Percentiles rank a stretch among this genome's conserved stretches.
Evolutionary conservation across 2,329 filamentous ascomycete genomes (phyloP).

Genomic region (Arthrinium puccinioides): DNA sequence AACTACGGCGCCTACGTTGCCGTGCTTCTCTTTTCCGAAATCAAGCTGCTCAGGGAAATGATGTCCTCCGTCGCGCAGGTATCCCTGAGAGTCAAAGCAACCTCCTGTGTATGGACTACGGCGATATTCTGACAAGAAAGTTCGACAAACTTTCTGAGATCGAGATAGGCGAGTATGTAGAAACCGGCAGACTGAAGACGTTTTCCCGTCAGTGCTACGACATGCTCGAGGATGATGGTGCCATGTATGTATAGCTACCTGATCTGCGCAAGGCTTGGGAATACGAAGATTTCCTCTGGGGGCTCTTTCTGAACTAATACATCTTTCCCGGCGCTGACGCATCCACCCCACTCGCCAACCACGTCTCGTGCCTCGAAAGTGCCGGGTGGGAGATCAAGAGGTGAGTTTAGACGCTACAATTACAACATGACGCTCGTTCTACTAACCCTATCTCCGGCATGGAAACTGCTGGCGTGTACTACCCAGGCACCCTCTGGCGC

Average conservation of each 20-base stretch:
- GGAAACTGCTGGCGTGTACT: conserved; percentile 90
- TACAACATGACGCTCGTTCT: not conserved
- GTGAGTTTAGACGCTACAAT: not conserved
- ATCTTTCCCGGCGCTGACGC: conserved; percentile 93
- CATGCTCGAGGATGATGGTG: conserved; percentile 90
- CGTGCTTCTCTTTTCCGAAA: conserved; percentile 85
- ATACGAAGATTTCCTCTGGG: conserved; percentile 94
- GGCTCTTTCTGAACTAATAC: conserved; percentile 98
- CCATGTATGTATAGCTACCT: conserved; percentile 89
- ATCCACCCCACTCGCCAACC: conserved; percentile 80
- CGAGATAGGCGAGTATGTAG: conserved; percentile 96
- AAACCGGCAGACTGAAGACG: conserved; percentile 71
- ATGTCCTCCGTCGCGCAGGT: conserved; percentile 69
- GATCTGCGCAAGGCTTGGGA: conserved; percentile 90
- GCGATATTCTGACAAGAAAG: conserved; percentile 65
- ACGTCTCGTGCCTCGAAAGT: conserved; percentile 73
- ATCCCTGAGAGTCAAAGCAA: conserved; percentile 78
- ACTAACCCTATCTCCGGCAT: conserved; percentile 29
- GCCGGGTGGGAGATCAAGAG: conserved; percentile 83
- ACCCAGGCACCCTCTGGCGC: conserved; percentile 87
- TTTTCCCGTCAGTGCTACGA: conserved; percentile 81
- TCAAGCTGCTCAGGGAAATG: conserved; percentile 92
- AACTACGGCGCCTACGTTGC: conserved; percentile 80
- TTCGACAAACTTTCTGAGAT: conserved; percentile 94
- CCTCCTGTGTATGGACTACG: conserved; percentile 91